These are phyloP conservation scores for Phaeosphaeriaceae sp. DNA, from an alignment of 2,329 filamentous ascomycete species.

Conservation along the genomic window DNA sequence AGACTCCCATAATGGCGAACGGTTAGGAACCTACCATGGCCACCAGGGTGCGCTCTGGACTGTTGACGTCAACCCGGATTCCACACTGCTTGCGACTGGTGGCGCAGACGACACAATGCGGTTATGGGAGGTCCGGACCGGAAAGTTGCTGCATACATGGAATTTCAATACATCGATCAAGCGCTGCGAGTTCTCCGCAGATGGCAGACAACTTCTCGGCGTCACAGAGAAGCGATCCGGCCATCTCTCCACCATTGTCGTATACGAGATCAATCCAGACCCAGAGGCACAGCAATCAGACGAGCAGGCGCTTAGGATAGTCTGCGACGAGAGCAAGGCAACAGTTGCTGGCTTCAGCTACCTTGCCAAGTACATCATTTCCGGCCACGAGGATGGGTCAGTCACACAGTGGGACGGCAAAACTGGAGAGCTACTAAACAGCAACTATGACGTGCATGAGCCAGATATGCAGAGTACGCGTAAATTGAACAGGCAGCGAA, in stretches of 20 bases:
- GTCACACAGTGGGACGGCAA: slow-evolving; percentile 92
- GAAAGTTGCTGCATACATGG: slow-evolving; percentile 94
- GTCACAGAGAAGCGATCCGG: slow-evolving; percentile 99
- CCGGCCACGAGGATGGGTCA: slow-evolving; percentile 94
- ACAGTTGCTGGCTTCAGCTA: slow-evolving; percentile 98
- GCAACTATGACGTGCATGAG: slow-evolving; percentile 84
- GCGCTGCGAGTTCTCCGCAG: slow-evolving; percentile 95
- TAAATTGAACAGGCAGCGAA: not conserved
- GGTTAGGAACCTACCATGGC: slow-evolving; percentile 90
- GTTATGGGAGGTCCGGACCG: slow-evolving; percentile 94
- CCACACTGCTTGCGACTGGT: slow-evolving; percentile 88
- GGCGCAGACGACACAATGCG: slow-evolving; percentile 98
- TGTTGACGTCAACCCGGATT: slow-evolving; percentile 92
- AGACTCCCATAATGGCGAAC: slow-evolving; percentile 92
- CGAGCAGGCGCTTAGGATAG: slow-evolving; percentile 84
- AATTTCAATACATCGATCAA: slow-evolving; percentile 97
- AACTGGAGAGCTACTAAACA: slow-evolving; percentile 80
- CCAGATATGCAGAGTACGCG: slow-evolving; percentile 75
- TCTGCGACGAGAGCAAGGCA: slow-evolving; percentile 90
- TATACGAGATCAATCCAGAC: slow-evolving; percentile 87
- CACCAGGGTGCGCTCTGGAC: slow-evolving; percentile 99
- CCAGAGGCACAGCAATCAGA: slow-evolving; percentile 81
- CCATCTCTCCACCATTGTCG: slow-evolving; percentile 90
- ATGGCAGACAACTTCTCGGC: slow-evolving; percentile 86
- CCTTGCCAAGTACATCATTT: slow-evolving; percentile 93